Evolutionary conservation across 176 grass and related monocot species (phyloP).

Genomic region (Lolium multiflorum): DNA sequence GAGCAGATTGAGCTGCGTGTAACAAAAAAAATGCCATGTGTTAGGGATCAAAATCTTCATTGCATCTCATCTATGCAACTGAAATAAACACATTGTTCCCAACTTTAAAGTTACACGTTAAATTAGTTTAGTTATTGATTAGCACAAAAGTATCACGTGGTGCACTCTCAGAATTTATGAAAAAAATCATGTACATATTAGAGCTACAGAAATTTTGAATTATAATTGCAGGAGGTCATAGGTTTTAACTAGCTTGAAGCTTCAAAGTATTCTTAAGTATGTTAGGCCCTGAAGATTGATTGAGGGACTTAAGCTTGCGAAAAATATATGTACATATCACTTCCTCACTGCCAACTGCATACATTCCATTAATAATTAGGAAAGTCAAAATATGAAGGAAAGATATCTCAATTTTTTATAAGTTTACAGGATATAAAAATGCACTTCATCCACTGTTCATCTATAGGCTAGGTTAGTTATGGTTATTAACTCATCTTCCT

Average conservation of each 20-base stretch:
- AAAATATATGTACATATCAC: slow-evolving; percentile 26
- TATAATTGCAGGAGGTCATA: neutral
- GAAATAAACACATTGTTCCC: neutral
- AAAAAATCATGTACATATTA: slow-evolving; percentile 1
- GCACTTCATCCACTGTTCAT: slow-evolving; percentile 41
- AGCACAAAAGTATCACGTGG: neutral
- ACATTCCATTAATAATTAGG: slow-evolving; percentile 18
- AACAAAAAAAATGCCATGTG: neutral
- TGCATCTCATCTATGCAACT: neutral
- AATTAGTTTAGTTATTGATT: neutral
- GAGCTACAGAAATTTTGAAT: neutral
- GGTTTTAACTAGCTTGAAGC: neutral
- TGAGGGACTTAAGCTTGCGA: neutral
- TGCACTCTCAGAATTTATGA: neutral
- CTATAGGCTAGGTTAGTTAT: slow-evolving; percentile 64
- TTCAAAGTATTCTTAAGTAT: slow-evolving; percentile 17
- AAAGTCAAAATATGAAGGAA: slow-evolving; percentile 25
- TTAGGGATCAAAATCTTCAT: neutral
- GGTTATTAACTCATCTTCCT: slow-evolving; percentile 65
- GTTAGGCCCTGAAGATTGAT: neutral
- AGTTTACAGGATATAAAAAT: neutral
- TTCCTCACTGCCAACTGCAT: slow-evolving; percentile 35
- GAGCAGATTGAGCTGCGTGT: neutral
- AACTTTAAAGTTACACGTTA: neutral
- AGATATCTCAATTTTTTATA: neutral